Base-by-base conservation (phyloP, 768 basidiomycete genomes). In the Boletus rex-veris region DNA sequence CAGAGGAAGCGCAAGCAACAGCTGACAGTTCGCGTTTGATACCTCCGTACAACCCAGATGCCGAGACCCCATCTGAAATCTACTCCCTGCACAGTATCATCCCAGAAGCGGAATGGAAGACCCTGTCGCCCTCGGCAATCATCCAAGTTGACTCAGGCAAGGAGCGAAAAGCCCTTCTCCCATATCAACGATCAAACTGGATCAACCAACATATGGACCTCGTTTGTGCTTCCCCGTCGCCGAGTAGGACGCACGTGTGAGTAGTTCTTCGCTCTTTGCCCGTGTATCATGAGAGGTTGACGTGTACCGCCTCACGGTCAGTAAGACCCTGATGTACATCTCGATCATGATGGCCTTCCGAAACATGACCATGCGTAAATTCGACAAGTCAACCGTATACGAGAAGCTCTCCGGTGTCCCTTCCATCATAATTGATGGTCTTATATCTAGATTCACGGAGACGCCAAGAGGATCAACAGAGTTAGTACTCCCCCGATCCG, bases 371-470 rank as follows among this genome's bases (percentile, higher is more conserved):
- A 60, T 52, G 48, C 70, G 70, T 58, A 68, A 31, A 58, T 80
- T 63, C 67, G 73, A 81, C 41, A 81, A 83, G 60, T 76, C 80
- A 11, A 73, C 74, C 14, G 52, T 90, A 8, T 73, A 78, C 38
- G 80, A 86, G 43, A 79, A 79, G 53, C 72, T 96, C 52, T 62
- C 76, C 1, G 69, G 72, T 4, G 76, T 90, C 2, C 87, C 92
- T 3, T 72, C 72, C 14, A 73, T 83, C 43, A 75, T 96, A 10
- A 62, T 92, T 19, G 90, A 95, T 47, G 82, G 86, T 6, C 74
- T 97, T 19, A 62, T 93, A 24, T 76, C 84, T 4, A 77, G 90
- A 49, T 98, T 96, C 71, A 85, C 93, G 0, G 92, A 97, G 71
- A 78, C 74, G 0, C 71, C 84, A 4, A 75, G 89, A 60, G 86